A percentile compares a stretch with the other conserved stretches of the same genome.
Evolutionary conservation across 2,329 filamentous ascomycete species (phyloP).

Genomic region (Periconia sp.): DNA sequence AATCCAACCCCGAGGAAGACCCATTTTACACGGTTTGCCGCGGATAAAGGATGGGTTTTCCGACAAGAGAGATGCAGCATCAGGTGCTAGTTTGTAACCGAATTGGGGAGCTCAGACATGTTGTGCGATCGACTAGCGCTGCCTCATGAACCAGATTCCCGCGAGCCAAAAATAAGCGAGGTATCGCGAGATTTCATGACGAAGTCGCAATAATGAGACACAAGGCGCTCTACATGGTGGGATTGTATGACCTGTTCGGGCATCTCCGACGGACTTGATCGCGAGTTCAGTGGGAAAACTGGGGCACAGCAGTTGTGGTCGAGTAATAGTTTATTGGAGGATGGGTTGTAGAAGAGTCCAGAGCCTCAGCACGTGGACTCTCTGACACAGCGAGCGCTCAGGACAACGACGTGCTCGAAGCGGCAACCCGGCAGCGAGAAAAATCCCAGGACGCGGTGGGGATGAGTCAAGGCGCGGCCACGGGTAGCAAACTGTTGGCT

Average conservation of each 20-base stretch:
- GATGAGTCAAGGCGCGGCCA: conserved; percentile 28
- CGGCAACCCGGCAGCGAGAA: conserved; percentile 26
- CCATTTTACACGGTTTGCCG: no score
- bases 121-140: conserved; percentile 13
- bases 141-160: neutral
- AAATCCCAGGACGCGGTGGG: conserved; percentile 31
- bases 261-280: conserved; percentile 12
- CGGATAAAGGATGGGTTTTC: no score
- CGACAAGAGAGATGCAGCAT: no score
- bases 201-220: conserved; percentile 2
- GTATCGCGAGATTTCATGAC: conserved; percentile 27
- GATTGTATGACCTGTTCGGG: conserved; percentile 14
- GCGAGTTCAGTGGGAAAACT: conserved; percentile 10
- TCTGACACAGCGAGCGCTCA: conserved; percentile 23
- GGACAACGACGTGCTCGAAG: conserved; percentile 18
- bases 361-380: conserved; percentile 36
- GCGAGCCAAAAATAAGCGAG: conserved; percentile 27
- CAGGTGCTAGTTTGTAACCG: no score
- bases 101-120: conserved; percentile 2
- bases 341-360: conserved; percentile 27
- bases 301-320: conserved; percentile 9
- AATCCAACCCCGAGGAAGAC: no score
- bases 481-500: conserved; percentile 15
- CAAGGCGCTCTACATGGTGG: conserved; percentile 1
- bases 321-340: conserved; percentile 23